Base-by-base conservation (phyloP, 2,329 filamentous ascomycete genomes). In the Neonectria punicea region DNA sequence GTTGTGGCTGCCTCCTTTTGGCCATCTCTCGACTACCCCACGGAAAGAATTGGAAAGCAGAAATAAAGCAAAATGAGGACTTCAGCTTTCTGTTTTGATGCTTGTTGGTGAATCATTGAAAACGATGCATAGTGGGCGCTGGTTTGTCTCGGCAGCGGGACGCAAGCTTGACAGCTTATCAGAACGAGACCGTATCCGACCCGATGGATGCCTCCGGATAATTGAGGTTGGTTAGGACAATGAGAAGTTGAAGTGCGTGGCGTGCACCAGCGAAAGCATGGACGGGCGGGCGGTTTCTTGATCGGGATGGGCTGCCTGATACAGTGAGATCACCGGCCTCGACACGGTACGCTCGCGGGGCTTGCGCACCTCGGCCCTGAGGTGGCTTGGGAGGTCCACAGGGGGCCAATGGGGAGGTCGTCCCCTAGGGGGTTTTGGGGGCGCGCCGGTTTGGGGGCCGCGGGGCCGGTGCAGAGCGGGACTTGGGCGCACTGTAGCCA, bases 401-500 rank as follows among this genome's bases (percentile, higher is more conserved):
- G n/a, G 16, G 50, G 54, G 30, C 47, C 58, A 53, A 62, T 56
- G 60, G 55, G 63, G 63, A 57, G 34, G 53, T 4, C 34, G 64
- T 60, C 58, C 65, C 44, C 57, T 65, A n/a, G 5, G n/a, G 39
- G 13, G n/a, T 4, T 10, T 18, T 59, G 47, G 69, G 61, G 22
- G 54, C 58, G 62, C 65, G 61, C 53, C 51, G 55, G 53, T 65
- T 73, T 73, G 65, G 71, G 71, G 71, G 71, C 68, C 58, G 56
- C 60, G 62, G 61, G 39, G 47, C 32, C 56, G 59, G 62, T 57
- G 39, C 53, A 53, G 22, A 53, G 46, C 46, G 53, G 43, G 55
- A 63, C 30, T 57, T 59, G 28, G 28, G 5, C 55, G 50, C 65
- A 65, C 58, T 53, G 47, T 25, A 20, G 58, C 57, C 61, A 59